Conservation (phyloP, 2,329 filamentous ascomycete genomes). For the Chalara sp. region DNA sequence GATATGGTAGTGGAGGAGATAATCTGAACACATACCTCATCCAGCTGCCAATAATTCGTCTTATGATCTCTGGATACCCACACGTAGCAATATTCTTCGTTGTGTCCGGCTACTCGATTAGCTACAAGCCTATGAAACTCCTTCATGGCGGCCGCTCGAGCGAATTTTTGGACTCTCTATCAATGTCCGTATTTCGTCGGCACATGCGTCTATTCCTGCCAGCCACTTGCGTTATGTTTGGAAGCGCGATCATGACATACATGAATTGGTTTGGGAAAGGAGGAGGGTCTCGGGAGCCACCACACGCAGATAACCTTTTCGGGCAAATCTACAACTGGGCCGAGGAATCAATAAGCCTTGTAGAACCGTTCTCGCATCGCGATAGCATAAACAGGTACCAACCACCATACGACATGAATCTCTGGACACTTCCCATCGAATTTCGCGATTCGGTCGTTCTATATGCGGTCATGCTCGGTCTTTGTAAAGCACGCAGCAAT, state of each 20-base stretch:
- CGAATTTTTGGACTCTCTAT: conserved; percentile 25
- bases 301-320: not conserved
- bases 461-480: conserved; percentile 9
- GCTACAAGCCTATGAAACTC: conserved; percentile 31
- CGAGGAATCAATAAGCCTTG: not conserved
- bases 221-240: conserved; percentile 33
- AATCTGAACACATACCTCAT: conserved; percentile 2
- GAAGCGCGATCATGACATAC: conserved; percentile 11
- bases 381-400: not conserved
- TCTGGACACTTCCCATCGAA: conserved; percentile 18
- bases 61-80: conserved; percentile 25
- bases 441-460: conserved; percentile 15
- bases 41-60: conserved; percentile 7
- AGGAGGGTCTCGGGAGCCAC: not conserved
- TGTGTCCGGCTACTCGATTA: conserved; percentile 39
- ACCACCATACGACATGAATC: conserved; percentile 2
- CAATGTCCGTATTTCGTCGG: conserved; percentile 37
- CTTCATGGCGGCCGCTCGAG: conserved; percentile 27
- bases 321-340: not conserved
- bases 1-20: not conserved
- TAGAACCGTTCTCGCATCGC: not conserved
- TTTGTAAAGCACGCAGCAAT: conserved; percentile 5
- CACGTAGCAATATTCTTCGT: conserved; percentile 43
- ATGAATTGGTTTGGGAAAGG: conserved; percentile 2
- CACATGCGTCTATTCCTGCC: conserved; percentile 37